Conservation (phyloP, 352 stramenopile genomes). For the Globisporangium viniferum region DNA sequence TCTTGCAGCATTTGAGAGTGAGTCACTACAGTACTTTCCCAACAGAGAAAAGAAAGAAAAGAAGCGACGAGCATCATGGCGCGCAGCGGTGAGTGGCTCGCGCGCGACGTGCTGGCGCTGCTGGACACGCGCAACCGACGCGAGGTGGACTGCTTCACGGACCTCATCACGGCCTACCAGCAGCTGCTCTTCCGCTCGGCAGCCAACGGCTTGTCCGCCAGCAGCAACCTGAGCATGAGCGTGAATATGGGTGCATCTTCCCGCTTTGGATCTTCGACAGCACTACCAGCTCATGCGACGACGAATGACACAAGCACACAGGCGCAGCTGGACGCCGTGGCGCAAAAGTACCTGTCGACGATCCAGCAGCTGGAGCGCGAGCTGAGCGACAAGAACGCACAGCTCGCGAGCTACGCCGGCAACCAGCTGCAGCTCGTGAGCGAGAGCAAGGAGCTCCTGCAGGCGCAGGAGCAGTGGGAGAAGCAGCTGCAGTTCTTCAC, state of each 20-base stretch:
- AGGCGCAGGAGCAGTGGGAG: constrained; percentile 61
- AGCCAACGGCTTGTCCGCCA: constrained; percentile 16
- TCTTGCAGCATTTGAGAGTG: no score
- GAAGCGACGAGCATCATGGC: not conserved
- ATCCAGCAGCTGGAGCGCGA: constrained; percentile 74
- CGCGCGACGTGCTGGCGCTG: constrained; percentile 39
- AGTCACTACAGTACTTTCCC: no score
- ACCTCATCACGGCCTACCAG: constrained; percentile 65
- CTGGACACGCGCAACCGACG: constrained; percentile 61
- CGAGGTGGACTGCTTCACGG: constrained; percentile 53
- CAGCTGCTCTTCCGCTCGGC: constrained; percentile 54
- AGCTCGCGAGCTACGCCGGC: constrained; percentile 45
- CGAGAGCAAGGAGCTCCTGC: constrained; percentile 72
- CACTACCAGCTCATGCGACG: not conserved
- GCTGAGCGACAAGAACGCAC: constrained; percentile 61
- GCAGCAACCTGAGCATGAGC: constrained; percentile 16
- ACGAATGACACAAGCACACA: constrained; percentile 1
- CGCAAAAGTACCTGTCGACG: constrained; percentile 49
- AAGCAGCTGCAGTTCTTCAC: constrained; percentile 49
- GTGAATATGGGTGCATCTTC: constrained; percentile 14
- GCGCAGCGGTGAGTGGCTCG: constrained; percentile 20
- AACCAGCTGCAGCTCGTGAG: constrained; percentile 64
- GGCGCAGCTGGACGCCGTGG: constrained; percentile 26
- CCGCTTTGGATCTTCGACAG: constrained; percentile 2
- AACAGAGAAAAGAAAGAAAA: no score